Conservation (phyloP, 2,329 filamentous ascomycete genomes). For the Cercospora sojina region DNA sequence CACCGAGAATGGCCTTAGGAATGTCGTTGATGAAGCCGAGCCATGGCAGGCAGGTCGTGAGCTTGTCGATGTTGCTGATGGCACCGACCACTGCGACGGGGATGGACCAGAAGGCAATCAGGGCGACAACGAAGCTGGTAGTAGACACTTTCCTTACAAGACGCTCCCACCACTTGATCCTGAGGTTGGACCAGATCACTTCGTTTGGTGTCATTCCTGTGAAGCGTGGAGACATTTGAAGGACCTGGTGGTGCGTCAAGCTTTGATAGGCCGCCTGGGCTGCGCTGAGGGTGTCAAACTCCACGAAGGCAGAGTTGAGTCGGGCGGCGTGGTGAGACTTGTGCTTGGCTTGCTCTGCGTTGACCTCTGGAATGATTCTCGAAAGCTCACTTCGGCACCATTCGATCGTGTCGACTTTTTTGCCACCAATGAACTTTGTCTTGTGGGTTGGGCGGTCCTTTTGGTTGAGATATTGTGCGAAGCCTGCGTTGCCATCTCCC, state of each 20-base stretch:
- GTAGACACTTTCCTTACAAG: constrained; percentile 70
- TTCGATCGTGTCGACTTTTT: constrained; percentile 92
- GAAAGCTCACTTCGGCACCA: constrained; percentile 80
- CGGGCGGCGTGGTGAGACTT: constrained; percentile 61
- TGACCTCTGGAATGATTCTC: constrained; percentile 69
- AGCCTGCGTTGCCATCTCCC: constrained; percentile 67
- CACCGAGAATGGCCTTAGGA: constrained; percentile 70
- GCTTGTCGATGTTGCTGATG: constrained; percentile 75
- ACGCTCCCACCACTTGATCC: constrained; percentile 82
- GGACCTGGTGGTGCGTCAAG: constrained; percentile 78
- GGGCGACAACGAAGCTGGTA: constrained; percentile 67
- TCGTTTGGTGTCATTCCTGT: constrained; percentile 80
- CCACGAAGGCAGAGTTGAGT: constrained; percentile 81
- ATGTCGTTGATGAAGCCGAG: constrained; percentile 71
- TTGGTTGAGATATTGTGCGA: constrained; percentile 69
- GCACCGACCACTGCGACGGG: constrained; percentile 76
- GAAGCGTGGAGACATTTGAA: constrained; percentile 83
- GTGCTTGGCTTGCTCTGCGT: constrained; percentile 66
- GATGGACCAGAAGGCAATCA: constrained; percentile 85
- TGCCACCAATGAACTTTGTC: constrained; percentile 69
- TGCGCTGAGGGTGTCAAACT: constrained; percentile 78
- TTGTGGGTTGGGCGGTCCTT: constrained; percentile 77
- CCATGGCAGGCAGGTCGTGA: constrained; percentile 55
- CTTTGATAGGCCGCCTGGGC: constrained; percentile 87
- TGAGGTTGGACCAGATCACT: constrained; percentile 82